Percentiles rank a stretch among this genome's conserved stretches.
Evolutionary conservation across 495 filamentous ascomycete genomes (phyloP).

Genomic region (Trypethelium eluteriae): DNA sequence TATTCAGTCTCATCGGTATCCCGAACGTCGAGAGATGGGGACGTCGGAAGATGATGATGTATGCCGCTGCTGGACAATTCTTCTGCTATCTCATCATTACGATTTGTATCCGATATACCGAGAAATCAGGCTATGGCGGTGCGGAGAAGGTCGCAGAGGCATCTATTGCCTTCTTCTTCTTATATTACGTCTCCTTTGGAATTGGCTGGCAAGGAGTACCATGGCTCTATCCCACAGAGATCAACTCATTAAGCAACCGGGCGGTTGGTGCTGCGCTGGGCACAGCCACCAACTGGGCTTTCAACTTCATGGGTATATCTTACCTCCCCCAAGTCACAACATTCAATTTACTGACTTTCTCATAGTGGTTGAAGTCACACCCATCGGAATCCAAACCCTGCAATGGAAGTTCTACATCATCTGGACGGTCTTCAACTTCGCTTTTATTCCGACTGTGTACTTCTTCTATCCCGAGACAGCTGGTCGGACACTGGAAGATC

Average conservation of each 20-base stretch:
- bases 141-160: slow-evolving; percentile 31
- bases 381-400: slow-evolving; percentile 50
- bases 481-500: slow-evolving; percentile 44
- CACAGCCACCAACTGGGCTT: slow-evolving; percentile 56
- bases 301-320: slow-evolving; percentile 45
- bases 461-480: slow-evolving; percentile 58
- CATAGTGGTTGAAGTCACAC: slow-evolving; percentile 54
- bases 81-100: slow-evolving; percentile 53
- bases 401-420: slow-evolving; percentile 60
- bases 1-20: slow-evolving; percentile 43
- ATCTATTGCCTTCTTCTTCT: slow-evolving; percentile 37
- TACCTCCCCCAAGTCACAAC: background rate
- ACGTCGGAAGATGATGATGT: slow-evolving; percentile 46
- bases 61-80: slow-evolving; percentile 42
- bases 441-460: slow-evolving; percentile 55
- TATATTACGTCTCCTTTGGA: slow-evolving; percentile 33
- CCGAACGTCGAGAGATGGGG: slow-evolving; percentile 46
- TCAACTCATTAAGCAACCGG: slow-evolving; percentile 51
- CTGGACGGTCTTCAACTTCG: slow-evolving; percentile 51
- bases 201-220: slow-evolving; percentile 31
- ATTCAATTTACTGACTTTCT: background rate
- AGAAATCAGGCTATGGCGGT: slow-evolving; percentile 27
- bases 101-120: slow-evolving; percentile 42
- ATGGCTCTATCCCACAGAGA: slow-evolving; percentile 55
- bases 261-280: slow-evolving; percentile 50